A percentile compares a stretch with the other conserved stretches of the same genome.
Conservation (phyloP, 305 asterid species). For the Striga hermonthica region DNA sequence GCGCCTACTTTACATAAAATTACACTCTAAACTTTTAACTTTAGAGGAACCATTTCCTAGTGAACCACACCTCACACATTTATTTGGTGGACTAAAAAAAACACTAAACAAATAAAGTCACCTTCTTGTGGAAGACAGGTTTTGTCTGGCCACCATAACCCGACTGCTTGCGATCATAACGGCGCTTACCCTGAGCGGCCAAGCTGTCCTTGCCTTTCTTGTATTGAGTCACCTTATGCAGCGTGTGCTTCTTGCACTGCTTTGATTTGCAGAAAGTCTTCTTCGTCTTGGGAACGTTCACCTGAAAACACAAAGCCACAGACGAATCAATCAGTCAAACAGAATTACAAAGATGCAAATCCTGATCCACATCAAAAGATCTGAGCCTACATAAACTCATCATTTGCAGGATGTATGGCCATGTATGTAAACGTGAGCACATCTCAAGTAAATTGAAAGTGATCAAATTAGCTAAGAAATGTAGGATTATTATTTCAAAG, state of each 20-base stretch:
- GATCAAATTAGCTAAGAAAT: too few species aligned
- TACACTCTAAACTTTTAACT: too few species aligned
- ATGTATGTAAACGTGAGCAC: too few species aligned
- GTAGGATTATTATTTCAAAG: too few species aligned
- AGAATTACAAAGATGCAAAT: not conserved
- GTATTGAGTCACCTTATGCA: constrained; percentile 6
- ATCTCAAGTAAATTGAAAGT: too few species aligned
- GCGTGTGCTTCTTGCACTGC: constrained; percentile 3
- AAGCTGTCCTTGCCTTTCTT: constrained; percentile 1
- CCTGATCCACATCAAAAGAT: too few species aligned
- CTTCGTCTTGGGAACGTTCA: constrained; percentile 1
- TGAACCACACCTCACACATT: too few species aligned
- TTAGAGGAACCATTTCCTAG: too few species aligned
- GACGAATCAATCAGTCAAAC: not conserved
- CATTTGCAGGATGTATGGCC: too few species aligned
- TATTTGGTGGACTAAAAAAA: too few species aligned
- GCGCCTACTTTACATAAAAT: too few species aligned
- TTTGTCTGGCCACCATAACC: constrained; percentile 8
- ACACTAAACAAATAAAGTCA: not conserved
- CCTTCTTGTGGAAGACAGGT: constrained; percentile 6
- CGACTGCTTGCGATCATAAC: constrained; percentile 11
- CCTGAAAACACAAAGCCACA: not conserved
- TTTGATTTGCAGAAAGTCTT: constrained; percentile 2
- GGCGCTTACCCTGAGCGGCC: not conserved
- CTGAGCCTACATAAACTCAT: too few species aligned